Evolutionary conservation across 495 filamentous ascomycete genomes (phyloP).

Genomic region (Xylaria curta): DNA sequence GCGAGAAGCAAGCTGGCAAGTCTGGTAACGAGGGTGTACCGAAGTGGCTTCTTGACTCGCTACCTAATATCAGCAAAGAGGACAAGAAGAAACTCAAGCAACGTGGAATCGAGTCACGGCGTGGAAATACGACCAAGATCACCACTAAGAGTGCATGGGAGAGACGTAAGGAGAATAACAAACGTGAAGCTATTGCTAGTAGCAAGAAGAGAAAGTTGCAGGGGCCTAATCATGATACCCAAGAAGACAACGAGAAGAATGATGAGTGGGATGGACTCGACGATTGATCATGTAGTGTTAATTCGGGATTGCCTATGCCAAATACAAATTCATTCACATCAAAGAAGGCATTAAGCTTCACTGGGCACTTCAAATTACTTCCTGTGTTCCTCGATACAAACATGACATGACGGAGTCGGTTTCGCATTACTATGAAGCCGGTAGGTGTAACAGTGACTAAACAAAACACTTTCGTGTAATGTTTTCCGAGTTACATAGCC

Average conservation of each 20-base stretch:
- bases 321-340: neutral
- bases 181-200: conserved; percentile 72
- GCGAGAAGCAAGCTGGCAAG: conserved; percentile 70
- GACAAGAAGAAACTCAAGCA: conserved; percentile 82
- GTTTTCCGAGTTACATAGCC: neutral
- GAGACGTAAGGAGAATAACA: conserved; percentile 75
- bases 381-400: neutral
- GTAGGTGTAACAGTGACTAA: neutral
- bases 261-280: conserved; percentile 75
- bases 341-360: neutral
- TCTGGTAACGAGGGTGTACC: conserved; percentile 57
- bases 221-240: conserved; percentile 46
- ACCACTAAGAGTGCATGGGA: conserved; percentile 94
- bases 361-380: neutral
- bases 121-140: conserved; percentile 66
- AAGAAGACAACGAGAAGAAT: conserved; percentile 43
- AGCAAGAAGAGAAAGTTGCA: conserved; percentile 67
- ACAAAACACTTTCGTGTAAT: neutral
- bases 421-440: neutral
- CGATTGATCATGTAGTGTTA: conserved; percentile 43
- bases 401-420: neutral
- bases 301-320: neutral
- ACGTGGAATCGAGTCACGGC: conserved; percentile 79
- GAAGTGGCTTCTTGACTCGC: conserved; percentile 86
- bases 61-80: conserved; percentile 82